Evolutionary conservation across 2,329 filamentous ascomycete species (phyloP).

Genomic region (Arthrocladium fulminans): DNA sequence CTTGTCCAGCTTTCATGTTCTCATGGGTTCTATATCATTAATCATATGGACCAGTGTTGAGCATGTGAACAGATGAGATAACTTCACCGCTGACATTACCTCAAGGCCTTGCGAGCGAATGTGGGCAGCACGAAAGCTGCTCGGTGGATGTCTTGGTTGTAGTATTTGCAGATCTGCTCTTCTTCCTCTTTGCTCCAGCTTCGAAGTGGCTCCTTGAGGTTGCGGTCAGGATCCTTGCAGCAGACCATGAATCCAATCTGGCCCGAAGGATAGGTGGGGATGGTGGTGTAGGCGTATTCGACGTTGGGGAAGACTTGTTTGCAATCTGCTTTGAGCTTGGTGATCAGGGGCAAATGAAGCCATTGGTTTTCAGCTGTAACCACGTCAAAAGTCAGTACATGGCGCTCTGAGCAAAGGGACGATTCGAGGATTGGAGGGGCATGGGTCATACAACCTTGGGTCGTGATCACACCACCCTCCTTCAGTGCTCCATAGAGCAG

Average conservation of each 20-base stretch:
- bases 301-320: constrained; percentile 92
- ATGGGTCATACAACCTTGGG: constrained; percentile 99
- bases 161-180: constrained; percentile 88
- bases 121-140: constrained; percentile 87
- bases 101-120: constrained; percentile 71
- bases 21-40: constrained; percentile 1
- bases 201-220: constrained; percentile 79
- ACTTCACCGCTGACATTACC: constrained; percentile 21
- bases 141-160: constrained; percentile 94
- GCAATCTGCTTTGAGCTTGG: constrained; percentile 92
- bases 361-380: constrained; percentile 90
- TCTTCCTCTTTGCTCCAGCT: constrained; percentile 79
- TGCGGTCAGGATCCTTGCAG: constrained; percentile 79
- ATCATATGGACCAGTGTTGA: neutral
- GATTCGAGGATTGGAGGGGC: constrained; percentile 33
- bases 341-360: constrained; percentile 91
- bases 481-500: constrained; percentile 81
- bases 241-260: constrained; percentile 99
- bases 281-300: constrained; percentile 97
- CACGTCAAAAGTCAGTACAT: constrained; percentile 15
- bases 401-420: neutral
- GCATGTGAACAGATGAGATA: no score
- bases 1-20: no score
- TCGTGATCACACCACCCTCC: constrained; percentile 96
- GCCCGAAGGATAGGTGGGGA: constrained; percentile 96